These are phyloP conservation scores for Tulasnella sp. DNA, from an alignment of 768 basidiomycete species.

Conservation along the genomic window DNA sequence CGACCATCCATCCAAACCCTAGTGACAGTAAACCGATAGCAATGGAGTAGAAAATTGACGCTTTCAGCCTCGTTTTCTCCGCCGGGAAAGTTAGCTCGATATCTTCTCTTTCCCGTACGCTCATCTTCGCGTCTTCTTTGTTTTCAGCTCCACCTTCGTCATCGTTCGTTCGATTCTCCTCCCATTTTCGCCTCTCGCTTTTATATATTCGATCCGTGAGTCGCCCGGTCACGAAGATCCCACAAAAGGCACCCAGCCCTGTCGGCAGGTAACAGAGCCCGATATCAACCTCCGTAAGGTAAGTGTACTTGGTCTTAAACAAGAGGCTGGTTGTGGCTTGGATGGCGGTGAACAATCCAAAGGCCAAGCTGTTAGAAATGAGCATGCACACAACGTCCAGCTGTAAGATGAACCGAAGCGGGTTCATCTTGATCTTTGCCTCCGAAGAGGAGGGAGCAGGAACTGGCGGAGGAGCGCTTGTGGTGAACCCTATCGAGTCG, in stretches of 20 bases:
- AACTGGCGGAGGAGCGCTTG: conserved; percentile 39
- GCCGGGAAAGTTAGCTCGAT: conserved; percentile 22
- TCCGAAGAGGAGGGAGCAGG: conserved; percentile 41
- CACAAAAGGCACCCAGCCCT: conserved; percentile 59
- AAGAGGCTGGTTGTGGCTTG: conserved; percentile 49
- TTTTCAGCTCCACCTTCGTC: conserved; percentile 19
- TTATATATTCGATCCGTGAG: conserved; percentile 59
- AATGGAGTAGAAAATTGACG: conserved; percentile 12
- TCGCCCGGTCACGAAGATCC: conserved; percentile 48
- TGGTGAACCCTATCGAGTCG: conserved; percentile 18
- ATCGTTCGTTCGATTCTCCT: conserved; percentile 27
- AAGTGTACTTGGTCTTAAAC: conserved; percentile 48
- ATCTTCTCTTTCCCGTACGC: conserved; percentile 13
- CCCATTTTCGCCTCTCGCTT: conserved; percentile 17
- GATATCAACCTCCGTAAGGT: conserved; percentile 48
- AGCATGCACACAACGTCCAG: conserved; percentile 47
- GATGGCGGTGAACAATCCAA: conserved; percentile 46
- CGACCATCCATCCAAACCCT: conserved; percentile 25
- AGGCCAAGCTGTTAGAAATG: conserved; percentile 40
- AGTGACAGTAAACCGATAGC: conserved; percentile 17
- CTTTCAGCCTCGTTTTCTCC: conserved; percentile 25
- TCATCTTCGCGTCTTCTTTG: neutral
- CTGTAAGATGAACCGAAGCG: conserved; percentile 23
- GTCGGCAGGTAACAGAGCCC: conserved; percentile 72
- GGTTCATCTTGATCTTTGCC: neutral